Evolutionary conservation across 2,329 filamentous ascomycete genomes (phyloP).

Genomic region (Trichoderma atrobrunneum): DNA sequence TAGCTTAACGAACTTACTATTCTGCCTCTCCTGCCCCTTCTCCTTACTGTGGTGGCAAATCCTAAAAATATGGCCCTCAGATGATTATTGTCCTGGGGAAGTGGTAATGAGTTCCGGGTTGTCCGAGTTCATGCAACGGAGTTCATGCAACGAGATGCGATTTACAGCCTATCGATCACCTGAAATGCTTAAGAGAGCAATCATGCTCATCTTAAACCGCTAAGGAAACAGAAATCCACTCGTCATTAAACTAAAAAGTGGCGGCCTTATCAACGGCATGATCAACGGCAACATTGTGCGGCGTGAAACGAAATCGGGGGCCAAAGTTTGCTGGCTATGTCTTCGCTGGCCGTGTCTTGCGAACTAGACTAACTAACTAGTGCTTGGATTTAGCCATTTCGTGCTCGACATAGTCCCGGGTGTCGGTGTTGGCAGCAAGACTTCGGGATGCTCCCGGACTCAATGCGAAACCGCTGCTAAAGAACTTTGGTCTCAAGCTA

Average conservation of each 20-base stretch:
- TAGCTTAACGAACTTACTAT: background rate
- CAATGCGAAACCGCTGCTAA: background rate
- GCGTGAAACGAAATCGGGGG: background rate
- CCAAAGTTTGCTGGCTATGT: background rate
- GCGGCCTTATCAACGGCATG: background rate
- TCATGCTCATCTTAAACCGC: background rate
- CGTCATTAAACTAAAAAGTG: background rate
- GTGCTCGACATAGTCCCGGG: background rate
- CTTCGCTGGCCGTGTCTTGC: no score
- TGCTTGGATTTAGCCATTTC: background rate
- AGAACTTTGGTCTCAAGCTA: background rate
- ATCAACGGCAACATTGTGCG: background rate
- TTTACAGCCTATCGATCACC: background rate
- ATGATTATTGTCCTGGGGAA: background rate
- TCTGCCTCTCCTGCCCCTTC: background rate
- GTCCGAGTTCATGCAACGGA: background rate
- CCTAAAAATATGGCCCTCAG: background rate
- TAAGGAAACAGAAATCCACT: background rate
- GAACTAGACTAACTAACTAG: background rate
- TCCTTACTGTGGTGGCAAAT: background rate
- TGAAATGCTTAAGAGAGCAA: background rate
- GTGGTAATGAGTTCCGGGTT: background rate
- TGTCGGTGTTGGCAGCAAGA: background rate
- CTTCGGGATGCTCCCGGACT: background rate
- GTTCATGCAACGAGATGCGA: background rate